Conservation (phyloP, 225 moss, liverwort and hornwort genomes). For the Physcomitrellopsis africana region DNA sequence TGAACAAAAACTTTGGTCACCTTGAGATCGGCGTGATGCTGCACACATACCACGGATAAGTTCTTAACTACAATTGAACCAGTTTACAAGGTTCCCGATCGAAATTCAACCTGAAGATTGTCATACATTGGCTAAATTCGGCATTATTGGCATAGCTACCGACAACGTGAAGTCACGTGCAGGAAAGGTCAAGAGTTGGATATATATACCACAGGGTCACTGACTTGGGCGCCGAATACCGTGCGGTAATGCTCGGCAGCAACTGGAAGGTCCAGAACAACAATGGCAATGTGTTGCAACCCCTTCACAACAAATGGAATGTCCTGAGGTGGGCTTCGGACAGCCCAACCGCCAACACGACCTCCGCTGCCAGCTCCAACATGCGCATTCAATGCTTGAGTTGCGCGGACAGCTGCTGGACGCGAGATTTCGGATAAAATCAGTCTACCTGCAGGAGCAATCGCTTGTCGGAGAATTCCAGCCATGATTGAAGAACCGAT, state of each 20-base stretch:
- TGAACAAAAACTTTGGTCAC: slow-evolving; percentile 73
- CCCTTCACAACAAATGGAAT: slow-evolving; percentile 86
- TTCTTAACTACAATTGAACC: background rate
- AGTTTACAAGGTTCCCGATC: too few relatives aligned
- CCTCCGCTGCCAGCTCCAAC: slow-evolving; percentile 69
- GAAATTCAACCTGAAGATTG: too few relatives aligned
- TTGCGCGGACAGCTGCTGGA: slow-evolving; percentile 21
- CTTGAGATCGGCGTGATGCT: slow-evolving; percentile 58
- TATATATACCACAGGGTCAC: slow-evolving; percentile 59
- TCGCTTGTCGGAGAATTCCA: slow-evolving; percentile 38
- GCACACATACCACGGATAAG: slow-evolving; percentile 22
- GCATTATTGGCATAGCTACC: too few relatives aligned
- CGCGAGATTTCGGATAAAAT: slow-evolving; percentile 4
- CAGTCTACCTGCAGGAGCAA: slow-evolving; percentile 29
- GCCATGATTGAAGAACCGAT: slow-evolving; percentile 32
- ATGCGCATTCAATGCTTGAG: slow-evolving; percentile 45
- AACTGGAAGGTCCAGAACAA: slow-evolving; percentile 70
- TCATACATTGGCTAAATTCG: too few relatives aligned
- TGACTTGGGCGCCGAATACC: slow-evolving; percentile 80
- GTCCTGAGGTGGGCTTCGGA: slow-evolving; percentile 67
- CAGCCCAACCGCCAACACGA: slow-evolving; percentile 55
- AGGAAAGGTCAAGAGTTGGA: background rate
- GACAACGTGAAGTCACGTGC: background rate
- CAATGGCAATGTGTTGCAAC: slow-evolving; percentile 80
- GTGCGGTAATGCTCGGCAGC: slow-evolving; percentile 86